Conservation (phyloP, 2,329 filamentous ascomycete genomes). For the Apiospora kogelbergensis region DNA sequence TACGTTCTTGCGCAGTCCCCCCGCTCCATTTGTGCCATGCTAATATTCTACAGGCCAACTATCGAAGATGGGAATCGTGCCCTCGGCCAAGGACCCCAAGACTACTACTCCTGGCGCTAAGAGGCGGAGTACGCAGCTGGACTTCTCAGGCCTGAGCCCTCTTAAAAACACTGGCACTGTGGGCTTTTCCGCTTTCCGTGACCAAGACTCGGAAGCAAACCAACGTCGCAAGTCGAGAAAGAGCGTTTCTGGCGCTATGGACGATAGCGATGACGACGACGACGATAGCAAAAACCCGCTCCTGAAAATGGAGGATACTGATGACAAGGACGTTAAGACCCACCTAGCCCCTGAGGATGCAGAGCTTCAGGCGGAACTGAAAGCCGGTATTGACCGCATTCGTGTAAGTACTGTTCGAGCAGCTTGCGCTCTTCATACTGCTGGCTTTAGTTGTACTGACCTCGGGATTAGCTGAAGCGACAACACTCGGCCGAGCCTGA, state of each 20-base stretch:
- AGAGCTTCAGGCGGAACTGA: conserved; percentile 70
- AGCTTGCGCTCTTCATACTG: no score
- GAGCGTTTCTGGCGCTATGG: conserved; percentile 60
- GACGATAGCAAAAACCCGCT: conserved; percentile 69
- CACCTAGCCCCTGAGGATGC: conserved; percentile 70
- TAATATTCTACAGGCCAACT: conserved; percentile 69
- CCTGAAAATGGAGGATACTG: conserved; percentile 63
- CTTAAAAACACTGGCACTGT: conserved; percentile 85
- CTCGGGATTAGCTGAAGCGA: conserved; percentile 65
- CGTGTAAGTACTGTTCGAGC: conserved; percentile 55
- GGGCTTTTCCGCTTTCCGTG: conserved; percentile 86
- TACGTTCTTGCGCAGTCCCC: conserved; percentile 48
- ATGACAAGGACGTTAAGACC: conserved; percentile 60
- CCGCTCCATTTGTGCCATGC: conserved; percentile 7
- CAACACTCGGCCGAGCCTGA: conserved; percentile 74
- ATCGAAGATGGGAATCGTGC: conserved; percentile 90
- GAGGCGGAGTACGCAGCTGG: conserved; percentile 77
- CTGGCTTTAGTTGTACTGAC: not conserved
- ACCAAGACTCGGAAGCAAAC: conserved; percentile 57
- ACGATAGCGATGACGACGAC: conserved; percentile 71
- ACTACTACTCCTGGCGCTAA: conserved; percentile 65
- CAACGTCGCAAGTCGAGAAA: conserved; percentile 61
- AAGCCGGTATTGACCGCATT: conserved; percentile 79
- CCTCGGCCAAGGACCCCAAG: conserved; percentile 64
- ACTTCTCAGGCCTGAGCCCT: conserved; percentile 82